Base-by-base conservation (phyloP, 805 yeast species). In the Ogataea saltuana region DNA sequence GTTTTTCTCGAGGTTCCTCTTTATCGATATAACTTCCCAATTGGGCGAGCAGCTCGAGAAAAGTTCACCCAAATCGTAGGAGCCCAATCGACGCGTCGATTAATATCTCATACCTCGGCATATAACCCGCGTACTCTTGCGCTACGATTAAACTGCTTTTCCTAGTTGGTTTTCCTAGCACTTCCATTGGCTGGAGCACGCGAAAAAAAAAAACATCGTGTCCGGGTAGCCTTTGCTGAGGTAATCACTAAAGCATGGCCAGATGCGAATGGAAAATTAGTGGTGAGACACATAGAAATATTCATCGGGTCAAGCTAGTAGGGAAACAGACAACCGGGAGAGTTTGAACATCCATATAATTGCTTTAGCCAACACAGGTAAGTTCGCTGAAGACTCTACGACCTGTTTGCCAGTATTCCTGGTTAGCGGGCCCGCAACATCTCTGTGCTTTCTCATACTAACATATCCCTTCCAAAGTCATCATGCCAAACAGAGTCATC, bases 401-500 rank as follows among this genome's bases (percentile, higher is more conserved):
- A 17, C 18, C 11, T 22, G 10, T 10, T 23, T 19, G 7, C 21
- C n/a, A 13, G 19, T 17, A 23, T 12, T 17, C n/a, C n/a, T n/a
- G n/a, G n/a, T n/a, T n/a, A n/a, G 10, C 25, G 25, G 25, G 25
- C 10, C 25, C 25, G n/a, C n/a, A n/a, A n/a, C n/a, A n/a, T n/a
- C n/a, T n/a, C n/a, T n/a, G n/a, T n/a, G n/a, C n/a, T n/a, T n/a
- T n/a, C 28, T 13, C 8, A 37, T 42, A 30, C 45, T 27, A 30
- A 40, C 44, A 25, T n/a, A n/a, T 19, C 6, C n/a, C 18, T 13
- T 28, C 31, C 31, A 10, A 6, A 34, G 21, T 34, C 27, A 16
- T 15, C 38, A 40, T 57, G 58, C 46, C 71, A 59, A 56, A 63
- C 61, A 63, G 51, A 54, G 74, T 79, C 59, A 75, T 79, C 52